Evolutionary conservation across 1,139 yeast genomes (phyloP).

Genomic region (Candida neerlandica): DNA sequence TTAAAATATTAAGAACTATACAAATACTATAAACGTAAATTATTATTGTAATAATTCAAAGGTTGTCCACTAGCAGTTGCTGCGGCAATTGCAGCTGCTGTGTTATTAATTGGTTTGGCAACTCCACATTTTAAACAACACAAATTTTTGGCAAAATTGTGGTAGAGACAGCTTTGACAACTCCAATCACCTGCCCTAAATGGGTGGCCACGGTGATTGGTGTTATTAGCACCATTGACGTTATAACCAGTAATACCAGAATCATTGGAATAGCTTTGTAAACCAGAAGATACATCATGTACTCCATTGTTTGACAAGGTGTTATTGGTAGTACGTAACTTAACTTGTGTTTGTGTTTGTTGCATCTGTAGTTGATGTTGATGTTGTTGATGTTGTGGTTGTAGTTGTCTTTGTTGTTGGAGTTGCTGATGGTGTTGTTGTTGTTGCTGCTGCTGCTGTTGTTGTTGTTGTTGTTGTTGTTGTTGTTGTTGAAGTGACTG

Average conservation of each 20-base stretch:
- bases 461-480: conserved; percentile 4
- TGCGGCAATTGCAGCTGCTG: conserved; percentile 54
- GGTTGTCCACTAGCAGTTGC: conserved; percentile 59
- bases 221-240: conserved; percentile 6
- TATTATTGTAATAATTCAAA: conserved; percentile 27
- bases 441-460: conserved; percentile 14
- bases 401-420: conserved; percentile 2
- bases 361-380: conserved; percentile 10
- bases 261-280: not conserved
- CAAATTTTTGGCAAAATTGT: conserved; percentile 90
- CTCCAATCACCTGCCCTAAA: conserved; percentile 98
- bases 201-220: conserved; percentile 40
- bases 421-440: conserved; percentile 10
- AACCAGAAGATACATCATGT: not conserved
- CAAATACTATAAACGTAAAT: not conserved
- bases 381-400: conserved; percentile 3
- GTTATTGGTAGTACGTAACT: not conserved
- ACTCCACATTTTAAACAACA: conserved; percentile 89
- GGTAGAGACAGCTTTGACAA: conserved; percentile 85
- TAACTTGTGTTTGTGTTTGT: conserved; percentile 9
- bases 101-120: conserved; percentile 59
- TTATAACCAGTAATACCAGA: not conserved
- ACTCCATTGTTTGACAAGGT: not conserved
- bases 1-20: no score
- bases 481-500: not conserved